Conservation (phyloP, 2,329 filamentous ascomycete genomes). For the Penicillium sp. region DNA sequence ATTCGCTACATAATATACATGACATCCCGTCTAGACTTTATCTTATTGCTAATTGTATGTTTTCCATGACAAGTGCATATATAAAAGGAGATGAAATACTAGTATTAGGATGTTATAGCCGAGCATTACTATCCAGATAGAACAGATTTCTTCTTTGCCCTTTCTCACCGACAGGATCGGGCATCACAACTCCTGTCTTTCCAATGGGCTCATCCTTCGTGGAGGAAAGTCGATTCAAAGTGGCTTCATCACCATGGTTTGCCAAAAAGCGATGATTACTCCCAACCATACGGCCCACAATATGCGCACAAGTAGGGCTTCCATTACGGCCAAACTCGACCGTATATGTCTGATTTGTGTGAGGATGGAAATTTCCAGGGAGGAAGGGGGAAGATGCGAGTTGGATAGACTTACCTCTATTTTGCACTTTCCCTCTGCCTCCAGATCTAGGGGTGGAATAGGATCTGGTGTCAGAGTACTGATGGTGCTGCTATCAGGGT, state of each 20-base stretch:
- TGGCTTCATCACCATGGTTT: slow-evolving; percentile 42
- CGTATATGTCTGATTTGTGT: slow-evolving; percentile 59
- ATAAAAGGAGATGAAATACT: too few relatives aligned
- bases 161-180: slow-evolving; percentile 3
- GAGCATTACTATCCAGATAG: slow-evolving; percentile 6
- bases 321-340: slow-evolving; percentile 61
- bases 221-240: slow-evolving; percentile 9
- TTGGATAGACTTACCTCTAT: slow-evolving; percentile 60
- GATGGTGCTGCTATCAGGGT: slow-evolving; percentile 55
- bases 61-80: too few relatives aligned
- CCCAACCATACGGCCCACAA: slow-evolving; percentile 57
- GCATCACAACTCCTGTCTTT: slow-evolving; percentile 5
- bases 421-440: slow-evolving; percentile 55
- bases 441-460: slow-evolving; percentile 46
- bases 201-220: slow-evolving; percentile 11
- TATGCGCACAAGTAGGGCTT: slow-evolving; percentile 51
- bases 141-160: slow-evolving; percentile 11
- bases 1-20: too few relatives aligned
- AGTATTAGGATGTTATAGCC: too few relatives aligned
- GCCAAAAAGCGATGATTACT: slow-evolving; percentile 59
- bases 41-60: too few relatives aligned
- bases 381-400: too few relatives aligned
- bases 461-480: slow-evolving; percentile 47
- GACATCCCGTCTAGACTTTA: too few relatives aligned
- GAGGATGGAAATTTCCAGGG: not conserved